Conservation (phyloP, 352 stramenopile species). For the Phytophthora hybrid region DNA sequence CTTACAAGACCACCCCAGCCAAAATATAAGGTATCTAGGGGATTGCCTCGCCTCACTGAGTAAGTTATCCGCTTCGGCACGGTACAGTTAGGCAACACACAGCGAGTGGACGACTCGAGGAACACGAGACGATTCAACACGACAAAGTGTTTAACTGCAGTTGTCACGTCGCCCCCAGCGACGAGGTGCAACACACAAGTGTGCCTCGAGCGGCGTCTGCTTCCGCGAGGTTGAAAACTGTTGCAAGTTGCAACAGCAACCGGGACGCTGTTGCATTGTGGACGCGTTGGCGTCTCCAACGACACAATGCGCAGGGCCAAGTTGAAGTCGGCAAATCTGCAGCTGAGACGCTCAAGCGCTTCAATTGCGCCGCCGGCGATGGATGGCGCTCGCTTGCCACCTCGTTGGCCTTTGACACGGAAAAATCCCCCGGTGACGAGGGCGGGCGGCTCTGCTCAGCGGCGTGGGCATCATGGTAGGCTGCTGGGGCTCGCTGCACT, state of each 20-base stretch:
- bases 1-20: too few relatives aligned
- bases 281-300: background rate
- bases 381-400: background rate
- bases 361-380: background rate
- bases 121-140: background rate
- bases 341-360: background rate
- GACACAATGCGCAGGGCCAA: slow-evolving; percentile 1
- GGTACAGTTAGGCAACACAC: background rate
- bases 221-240: slow-evolving; percentile 6
- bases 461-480: slow-evolving; percentile 12
- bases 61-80: too few relatives aligned
- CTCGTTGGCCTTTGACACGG: slow-evolving; percentile 3
- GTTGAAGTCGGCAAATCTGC: slow-evolving; percentile 30
- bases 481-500: slow-evolving; percentile 3
- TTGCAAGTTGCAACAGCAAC: background rate
- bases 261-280: background rate
- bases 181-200: background rate
- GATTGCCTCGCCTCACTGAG: background rate
- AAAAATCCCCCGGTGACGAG: slow-evolving; percentile 26
- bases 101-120: background rate
- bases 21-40: background rate
- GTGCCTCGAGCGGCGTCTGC: background rate
- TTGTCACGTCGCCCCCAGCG: background rate
- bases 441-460: slow-evolving; percentile 20
- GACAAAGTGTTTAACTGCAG: slow-evolving; percentile 4